Evolutionary conservation across 2,329 filamentous ascomycete genomes (phyloP).

Genomic region (Fusarium circinatum): DNA sequence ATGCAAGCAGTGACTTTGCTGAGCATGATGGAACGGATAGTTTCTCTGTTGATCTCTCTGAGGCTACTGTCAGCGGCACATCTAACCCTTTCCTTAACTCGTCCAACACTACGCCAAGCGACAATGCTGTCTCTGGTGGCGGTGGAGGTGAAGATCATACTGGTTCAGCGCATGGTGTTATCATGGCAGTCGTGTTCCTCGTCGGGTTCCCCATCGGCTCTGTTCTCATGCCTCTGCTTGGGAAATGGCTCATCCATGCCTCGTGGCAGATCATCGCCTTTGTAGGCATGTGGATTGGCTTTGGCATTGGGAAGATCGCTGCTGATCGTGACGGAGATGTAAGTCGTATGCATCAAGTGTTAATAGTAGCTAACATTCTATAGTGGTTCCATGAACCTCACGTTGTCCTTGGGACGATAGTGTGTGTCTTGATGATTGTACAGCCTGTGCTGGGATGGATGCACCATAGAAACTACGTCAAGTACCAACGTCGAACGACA

Average conservation of each 20-base stretch:
- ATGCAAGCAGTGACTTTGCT: neutral
- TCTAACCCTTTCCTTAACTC: neutral
- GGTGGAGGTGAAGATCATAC: conserved; percentile 2
- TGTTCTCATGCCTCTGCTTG: neutral
- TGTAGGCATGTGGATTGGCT: neutral
- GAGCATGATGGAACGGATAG: neutral
- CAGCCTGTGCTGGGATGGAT: conserved; percentile 5
- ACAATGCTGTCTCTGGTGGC: neutral
- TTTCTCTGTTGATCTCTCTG: neutral
- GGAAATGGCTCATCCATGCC: neutral
- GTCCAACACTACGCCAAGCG: neutral
- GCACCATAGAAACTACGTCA: neutral
- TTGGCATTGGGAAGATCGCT: neutral
- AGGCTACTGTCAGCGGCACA: neutral
- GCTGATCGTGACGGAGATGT: conserved; percentile 3
- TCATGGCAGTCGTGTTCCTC: neutral
- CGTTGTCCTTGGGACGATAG: neutral
- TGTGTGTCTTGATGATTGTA: neutral
- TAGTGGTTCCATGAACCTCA: conserved; percentile 1
- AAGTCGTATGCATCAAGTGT: fast-evolving
- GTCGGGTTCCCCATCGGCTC: neutral
- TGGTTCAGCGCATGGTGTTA: neutral
- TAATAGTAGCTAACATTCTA: neutral
- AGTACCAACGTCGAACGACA: neutral
- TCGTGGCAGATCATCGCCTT: conserved; percentile 2